Base-by-base conservation (phyloP, 108 stramenopile genomes). In the Skeletonema tropicum region DNA sequence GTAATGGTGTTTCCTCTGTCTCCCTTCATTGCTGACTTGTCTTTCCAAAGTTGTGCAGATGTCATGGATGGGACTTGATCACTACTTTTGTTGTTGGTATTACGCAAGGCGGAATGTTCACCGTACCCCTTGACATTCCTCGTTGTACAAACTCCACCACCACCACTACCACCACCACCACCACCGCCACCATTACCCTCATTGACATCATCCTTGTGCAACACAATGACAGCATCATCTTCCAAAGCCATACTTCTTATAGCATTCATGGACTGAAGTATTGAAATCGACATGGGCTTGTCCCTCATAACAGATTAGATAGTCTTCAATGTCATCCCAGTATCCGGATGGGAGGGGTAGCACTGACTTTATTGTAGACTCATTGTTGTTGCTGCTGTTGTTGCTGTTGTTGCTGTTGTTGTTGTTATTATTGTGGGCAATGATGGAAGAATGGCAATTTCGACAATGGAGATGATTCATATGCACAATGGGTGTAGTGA, bases 261-360 rank as follows among this genome's bases (percentile, higher is more conserved):
- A 10, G 83, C 83, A 21, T 42, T 61, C 21, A 76, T 83, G 1
- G 86, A 71, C 2, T n/a, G 88, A 76, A 11, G 77, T 77, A 10
- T 49, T 59, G 46, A 83, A 82, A 31, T 83, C 85, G 5, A 83
- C 58, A n/a, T 55, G 66, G 23, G 33, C 35, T 36, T 36, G 42
- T 29, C 88, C 83, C 5, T 83, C 72, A 57, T 88, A 92, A 57
- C 93, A 94, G 26, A 79, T 89, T 58, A 94, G 70, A 72, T 92
- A 94, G 60, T 94, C 93, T 13, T 89, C 67, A 60, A 94, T 90
- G 49, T 94, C 93, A 69, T 94, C 91, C 93, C 93, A 94, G 66
- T 86, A 82, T 52, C 93, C 90, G 52, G 65, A 57, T 25, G 93
- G 93, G 26, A 94, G 75, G 12, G 85, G 84, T 5, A 79, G 57